A percentile compares a stretch with the other conserved stretches of the same genome.
phyloP scores from a whole-genome alignment of 208 protist species.

The Herpetomonas samuelpessoai region DNA sequence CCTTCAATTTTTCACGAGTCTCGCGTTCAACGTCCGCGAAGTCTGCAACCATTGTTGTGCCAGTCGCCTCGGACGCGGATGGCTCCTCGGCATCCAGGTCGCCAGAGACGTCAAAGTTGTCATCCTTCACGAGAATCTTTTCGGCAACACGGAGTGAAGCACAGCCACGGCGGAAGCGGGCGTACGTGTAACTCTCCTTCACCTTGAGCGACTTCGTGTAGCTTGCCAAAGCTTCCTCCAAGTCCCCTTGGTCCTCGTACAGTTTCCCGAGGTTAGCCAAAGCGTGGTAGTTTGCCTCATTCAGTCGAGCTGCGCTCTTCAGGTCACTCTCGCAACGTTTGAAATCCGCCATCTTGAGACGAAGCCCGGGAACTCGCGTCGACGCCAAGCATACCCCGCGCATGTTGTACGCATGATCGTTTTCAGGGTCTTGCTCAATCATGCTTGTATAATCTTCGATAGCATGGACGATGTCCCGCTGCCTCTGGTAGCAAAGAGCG shows the following conservation, averaged over 20 bases:
- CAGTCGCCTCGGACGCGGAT: neutral
- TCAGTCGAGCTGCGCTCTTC: slow-evolving; percentile 74
- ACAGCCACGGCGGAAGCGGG: slow-evolving; percentile 75
- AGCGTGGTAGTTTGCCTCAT: slow-evolving; percentile 93
- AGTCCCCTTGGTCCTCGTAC: slow-evolving; percentile 81
- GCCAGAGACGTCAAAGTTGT: slow-evolving; percentile 5
- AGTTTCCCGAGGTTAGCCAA: slow-evolving; percentile 85
- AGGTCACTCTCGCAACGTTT: slow-evolving; percentile 81
- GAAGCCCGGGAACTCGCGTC: slow-evolving; percentile 75
- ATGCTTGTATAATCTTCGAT: slow-evolving; percentile 90
- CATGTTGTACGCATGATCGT: slow-evolving; percentile 93
- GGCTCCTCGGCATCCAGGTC: neutral
- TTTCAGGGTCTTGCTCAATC: slow-evolving; percentile 80
- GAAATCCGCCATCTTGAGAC: slow-evolving; percentile 63
- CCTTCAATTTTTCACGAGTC: slow-evolving; percentile 28
- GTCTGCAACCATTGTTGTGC: slow-evolving; percentile 7
- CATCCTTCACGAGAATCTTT: slow-evolving; percentile 13
- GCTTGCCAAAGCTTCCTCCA: slow-evolving; percentile 65
- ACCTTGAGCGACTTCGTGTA: slow-evolving; percentile 69
- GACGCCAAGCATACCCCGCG: slow-evolving; percentile 76
- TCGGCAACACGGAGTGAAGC: slow-evolving; percentile 54
- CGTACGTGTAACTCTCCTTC: slow-evolving; percentile 77
- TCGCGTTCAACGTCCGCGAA: slow-evolving; percentile 40
- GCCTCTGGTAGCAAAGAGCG: slow-evolving; percentile 57
- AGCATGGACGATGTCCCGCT: slow-evolving; percentile 58